Evolutionary conservation across 2,329 filamentous ascomycete species (phyloP).

Genomic region (Plectosphaerella cucumerina): DNA sequence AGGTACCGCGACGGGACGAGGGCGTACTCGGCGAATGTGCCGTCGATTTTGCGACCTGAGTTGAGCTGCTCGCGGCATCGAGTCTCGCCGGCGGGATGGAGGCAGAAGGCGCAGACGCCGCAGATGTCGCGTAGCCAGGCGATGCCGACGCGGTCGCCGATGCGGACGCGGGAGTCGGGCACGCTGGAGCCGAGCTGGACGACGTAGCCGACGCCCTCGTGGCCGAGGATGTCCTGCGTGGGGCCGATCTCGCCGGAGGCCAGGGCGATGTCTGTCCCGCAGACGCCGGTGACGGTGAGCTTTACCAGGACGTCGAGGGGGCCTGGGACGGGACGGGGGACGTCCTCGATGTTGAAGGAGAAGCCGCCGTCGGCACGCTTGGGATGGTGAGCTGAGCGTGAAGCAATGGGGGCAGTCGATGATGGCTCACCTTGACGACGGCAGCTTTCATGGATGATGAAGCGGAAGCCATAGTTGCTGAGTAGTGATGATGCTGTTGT

Average conservation of each 20-base stretch:
- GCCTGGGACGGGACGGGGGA: constrained; percentile 2
- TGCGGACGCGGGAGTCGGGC: constrained; percentile 12
- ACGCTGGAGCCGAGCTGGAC: constrained; percentile 30
- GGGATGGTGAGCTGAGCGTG: no score
- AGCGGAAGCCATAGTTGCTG: no score
- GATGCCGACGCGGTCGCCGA: constrained; percentile 32
- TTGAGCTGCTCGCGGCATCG: constrained; percentile 27
- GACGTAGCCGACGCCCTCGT: constrained; percentile 39
- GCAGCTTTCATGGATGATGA: no score
- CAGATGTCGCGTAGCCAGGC: constrained; percentile 33
- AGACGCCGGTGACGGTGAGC: constrained; percentile 29
- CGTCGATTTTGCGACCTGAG: constrained; percentile 27
- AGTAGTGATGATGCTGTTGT: no score
- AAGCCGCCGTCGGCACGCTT: no score
- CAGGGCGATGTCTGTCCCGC: constrained; percentile 33
- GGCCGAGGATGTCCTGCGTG: constrained; percentile 29
- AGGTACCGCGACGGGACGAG: constrained; percentile 29
- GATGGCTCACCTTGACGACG: no score
- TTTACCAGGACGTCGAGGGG: constrained; percentile 25
- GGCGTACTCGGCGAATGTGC: constrained; percentile 34
- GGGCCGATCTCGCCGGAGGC: constrained; percentile 32
- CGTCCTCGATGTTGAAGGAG: no score
- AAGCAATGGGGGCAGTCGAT: no score
- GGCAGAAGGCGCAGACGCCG: constrained; percentile 27
- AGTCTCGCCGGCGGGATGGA: constrained; percentile 26